Evolutionary conservation across 768 basidiomycete genomes (phyloP).

Genomic region (Pulveroboletus sp.): DNA sequence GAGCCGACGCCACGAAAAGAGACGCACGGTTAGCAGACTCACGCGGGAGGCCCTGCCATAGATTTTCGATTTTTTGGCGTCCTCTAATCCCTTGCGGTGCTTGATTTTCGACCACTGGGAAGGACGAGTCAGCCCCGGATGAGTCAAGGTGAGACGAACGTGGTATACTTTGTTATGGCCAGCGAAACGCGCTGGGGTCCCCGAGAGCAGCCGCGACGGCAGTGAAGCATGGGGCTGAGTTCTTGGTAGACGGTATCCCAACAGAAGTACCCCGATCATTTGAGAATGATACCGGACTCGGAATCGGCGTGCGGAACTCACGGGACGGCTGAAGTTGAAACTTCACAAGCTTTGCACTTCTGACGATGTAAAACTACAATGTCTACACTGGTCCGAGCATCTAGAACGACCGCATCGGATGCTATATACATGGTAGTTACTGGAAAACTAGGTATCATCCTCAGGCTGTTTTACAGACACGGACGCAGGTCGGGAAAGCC

Average conservation of each 20-base stretch:
- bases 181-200: constrained; percentile 24
- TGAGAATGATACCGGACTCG: not conserved
- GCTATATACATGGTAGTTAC: not conserved
- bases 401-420: not conserved
- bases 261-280: not conserved
- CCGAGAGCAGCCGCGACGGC: constrained; percentile 24
- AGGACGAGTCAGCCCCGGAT: constrained; percentile 4
- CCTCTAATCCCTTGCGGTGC: constrained; percentile 61
- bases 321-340: too few relatives aligned
- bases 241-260: constrained; percentile 3
- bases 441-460: not conserved
- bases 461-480: constrained; percentile 9
- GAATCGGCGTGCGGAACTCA: too few relatives aligned
- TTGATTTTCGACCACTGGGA: constrained; percentile 75
- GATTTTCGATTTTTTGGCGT: constrained; percentile 54
- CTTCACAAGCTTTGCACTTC: too few relatives aligned
- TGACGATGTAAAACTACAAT: too few relatives aligned
- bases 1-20: not conserved
- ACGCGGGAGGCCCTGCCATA: constrained; percentile 56
- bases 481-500: not conserved
- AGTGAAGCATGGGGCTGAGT: not conserved
- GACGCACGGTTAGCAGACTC: constrained; percentile 20
- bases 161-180: constrained; percentile 41
- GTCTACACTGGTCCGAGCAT: not conserved
- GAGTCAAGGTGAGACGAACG: not conserved